Evolutionary conservation across 805 yeast species (phyloP).

Genomic region (Kodamaea kaohsiungensis): DNA sequence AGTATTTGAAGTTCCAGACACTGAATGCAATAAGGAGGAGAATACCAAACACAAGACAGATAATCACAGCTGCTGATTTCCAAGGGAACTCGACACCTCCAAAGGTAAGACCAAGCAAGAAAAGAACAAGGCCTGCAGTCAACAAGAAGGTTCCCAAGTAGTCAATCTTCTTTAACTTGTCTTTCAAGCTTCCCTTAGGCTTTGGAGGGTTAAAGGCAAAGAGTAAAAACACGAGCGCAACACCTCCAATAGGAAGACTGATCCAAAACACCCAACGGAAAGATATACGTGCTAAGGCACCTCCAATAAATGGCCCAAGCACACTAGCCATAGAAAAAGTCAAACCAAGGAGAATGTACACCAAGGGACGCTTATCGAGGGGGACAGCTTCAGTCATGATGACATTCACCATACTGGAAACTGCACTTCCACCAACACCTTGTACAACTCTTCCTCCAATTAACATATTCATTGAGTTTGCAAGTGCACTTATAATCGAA

Average conservation of each 20-base stretch:
- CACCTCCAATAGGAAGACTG: constrained; percentile 23
- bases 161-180: constrained; percentile 20
- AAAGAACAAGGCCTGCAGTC: constrained; percentile 22
- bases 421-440: constrained; percentile 42
- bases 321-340: constrained; percentile 25
- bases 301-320: constrained; percentile 27
- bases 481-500: constrained; percentile 40
- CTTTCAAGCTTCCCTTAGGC: constrained; percentile 11
- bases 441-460: constrained; percentile 43
- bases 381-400: constrained; percentile 34
- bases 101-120: constrained; percentile 25
- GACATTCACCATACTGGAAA: constrained; percentile 29
- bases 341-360: constrained; percentile 20
- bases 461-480: constrained; percentile 36
- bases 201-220: constrained; percentile 23
- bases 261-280: not conserved
- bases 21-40: constrained; percentile 16
- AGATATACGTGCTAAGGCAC: constrained; percentile 20
- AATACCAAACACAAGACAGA: constrained; percentile 24
- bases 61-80: constrained; percentile 25
- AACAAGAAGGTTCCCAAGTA: constrained; percentile 21
- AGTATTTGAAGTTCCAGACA: constrained; percentile 21
- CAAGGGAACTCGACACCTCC: constrained; percentile 22
- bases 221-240: constrained; percentile 19
- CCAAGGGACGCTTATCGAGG: constrained; percentile 26